Evolutionary conservation across 2,329 filamentous ascomycete genomes (phyloP).

Genomic region (Botrytis elliptica): DNA sequence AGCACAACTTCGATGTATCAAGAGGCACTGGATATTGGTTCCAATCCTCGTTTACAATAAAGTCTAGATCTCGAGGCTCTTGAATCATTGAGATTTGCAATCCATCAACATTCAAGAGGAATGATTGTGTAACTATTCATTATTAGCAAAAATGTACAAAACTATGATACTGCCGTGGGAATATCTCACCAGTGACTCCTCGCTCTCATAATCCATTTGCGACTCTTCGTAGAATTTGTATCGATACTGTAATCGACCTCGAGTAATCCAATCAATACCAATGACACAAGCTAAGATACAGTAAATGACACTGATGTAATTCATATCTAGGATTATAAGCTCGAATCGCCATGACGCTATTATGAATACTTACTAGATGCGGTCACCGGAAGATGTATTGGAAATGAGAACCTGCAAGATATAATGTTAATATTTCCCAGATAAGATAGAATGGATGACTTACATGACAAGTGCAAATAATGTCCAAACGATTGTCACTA

Average conservation of each 20-base stretch:
- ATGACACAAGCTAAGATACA: not conserved
- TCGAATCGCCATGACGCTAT: not conserved
- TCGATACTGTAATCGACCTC: constrained; percentile 18
- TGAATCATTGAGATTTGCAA: not conserved
- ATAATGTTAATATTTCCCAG: not conserved
- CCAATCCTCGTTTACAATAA: not conserved
- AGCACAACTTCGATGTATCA: not conserved
- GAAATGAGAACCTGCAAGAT: constrained; percentile 17
- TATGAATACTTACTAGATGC: constrained; percentile 15
- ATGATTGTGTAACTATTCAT: not conserved
- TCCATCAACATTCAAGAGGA: not conserved
- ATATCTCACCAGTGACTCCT: constrained; percentile 12
- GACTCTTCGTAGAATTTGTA: not conserved
- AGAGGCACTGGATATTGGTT: not conserved
- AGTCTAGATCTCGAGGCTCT: not conserved
- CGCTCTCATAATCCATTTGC: not conserved
- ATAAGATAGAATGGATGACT: not conserved
- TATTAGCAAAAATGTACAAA: not conserved
- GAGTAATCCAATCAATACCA: constrained; percentile 8
- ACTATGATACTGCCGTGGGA: not conserved
- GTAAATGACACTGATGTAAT: constrained; percentile 21
- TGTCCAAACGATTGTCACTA: constrained; percentile 55
- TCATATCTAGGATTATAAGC: constrained; percentile 14
- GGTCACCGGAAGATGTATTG: constrained; percentile 15
- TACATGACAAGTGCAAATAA: constrained; percentile 58